Base-by-base conservation (phyloP, 768 basidiomycete species). In the Suillus spraguei region DNA sequence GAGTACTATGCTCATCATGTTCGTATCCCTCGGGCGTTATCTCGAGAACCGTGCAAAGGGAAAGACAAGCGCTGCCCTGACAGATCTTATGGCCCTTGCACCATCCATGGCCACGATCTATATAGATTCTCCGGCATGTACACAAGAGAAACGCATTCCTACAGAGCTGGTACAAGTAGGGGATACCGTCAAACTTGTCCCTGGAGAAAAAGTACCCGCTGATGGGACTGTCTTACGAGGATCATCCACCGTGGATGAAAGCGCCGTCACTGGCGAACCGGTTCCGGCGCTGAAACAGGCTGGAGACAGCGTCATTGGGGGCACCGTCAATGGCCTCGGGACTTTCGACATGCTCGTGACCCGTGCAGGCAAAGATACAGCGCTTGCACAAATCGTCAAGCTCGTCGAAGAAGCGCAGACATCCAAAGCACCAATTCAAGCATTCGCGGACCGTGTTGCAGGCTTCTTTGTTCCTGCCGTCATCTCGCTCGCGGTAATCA, bases 351-450 rank as follows among this genome's bases (percentile, higher is more conserved):
- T 99, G 90, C 77, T 89, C 38, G 95, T 99, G 69, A 95, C 92
- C 1, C 91, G 95, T 14, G 95, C 97, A 5, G 97, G 97, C 44
- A 92, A 94, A 70, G 95, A 99, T 72, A 98, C 97, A 0, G 95
- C 97, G 0, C 84, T 99, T 11, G 86, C 95, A 4, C 97, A 99
- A 78, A 98, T 99, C 66, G 97, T 99, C 64, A 88, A 88, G 68
- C 88, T 99, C 60, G 97, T 99, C 66, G 96, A 99, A 72, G 95
- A 99, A 47, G 97, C 97, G 1, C 97, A 99, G 77, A 99, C 96
- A 4, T 92, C 90, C 63, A 99, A 99, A 75, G 97, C 97, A 2
- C 97, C 97, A 11, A 98, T 99, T 66, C 97, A 99, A 72, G 93
- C 92, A 5, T 97, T 98, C 76, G 95, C 95, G 4, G 97, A 99